Evolutionary conservation across 1,284 basidiomycete species (phyloP), one percentile per base, ranked within the genome.

Genomic region (Leccinum ponderosum): DNA sequence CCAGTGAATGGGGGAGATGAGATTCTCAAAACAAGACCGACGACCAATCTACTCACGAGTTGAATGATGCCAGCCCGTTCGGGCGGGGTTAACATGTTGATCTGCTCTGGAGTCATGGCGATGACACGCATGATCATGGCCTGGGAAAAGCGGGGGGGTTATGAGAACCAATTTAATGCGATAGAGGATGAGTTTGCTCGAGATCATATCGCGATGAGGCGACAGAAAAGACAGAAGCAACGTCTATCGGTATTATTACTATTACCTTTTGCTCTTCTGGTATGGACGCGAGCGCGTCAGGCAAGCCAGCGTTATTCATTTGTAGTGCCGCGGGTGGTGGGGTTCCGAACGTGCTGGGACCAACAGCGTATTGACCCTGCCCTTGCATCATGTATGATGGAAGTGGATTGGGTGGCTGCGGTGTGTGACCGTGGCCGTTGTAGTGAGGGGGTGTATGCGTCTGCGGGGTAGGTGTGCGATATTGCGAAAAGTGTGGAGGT

Each of bases 91-190:
- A 90, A 74, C 67, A 76, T 75, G 60, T 83, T 81, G 58, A 91
- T 83, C 68, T 91, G 86, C 55, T 90, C 89, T 3, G 85, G 83
- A 1, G 86, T 86, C 87, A 91, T 88, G 15, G 83, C 78, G 55
- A 90, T 69, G 8, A 91, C 83, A 53, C 83, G 82, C 77, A 89
- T 79, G 25, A 91, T 85, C 69, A 90, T 80, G 27, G 83, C 82
- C 87, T 90, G 61, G 31, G 56, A 25, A 27, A 31, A 17, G 39
- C 56, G 31, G n/a, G 9, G 20, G n/a, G 44, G 20, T 11, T 9
- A 48, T 66, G 50, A 70, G 65, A 60, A 68, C 22, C 7, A 14
- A 53, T 51, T n/a, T 22, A 55, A 57, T n/a, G 42, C 17, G 22
- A 62, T 22, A 33, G 29, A 39, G 8, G n/a, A 39, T 39, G n/a